These are phyloP conservation scores for Coemansia biformis DNA, from an alignment of 192 early-diverging fungal species.

Conservation along the genomic window DNA sequence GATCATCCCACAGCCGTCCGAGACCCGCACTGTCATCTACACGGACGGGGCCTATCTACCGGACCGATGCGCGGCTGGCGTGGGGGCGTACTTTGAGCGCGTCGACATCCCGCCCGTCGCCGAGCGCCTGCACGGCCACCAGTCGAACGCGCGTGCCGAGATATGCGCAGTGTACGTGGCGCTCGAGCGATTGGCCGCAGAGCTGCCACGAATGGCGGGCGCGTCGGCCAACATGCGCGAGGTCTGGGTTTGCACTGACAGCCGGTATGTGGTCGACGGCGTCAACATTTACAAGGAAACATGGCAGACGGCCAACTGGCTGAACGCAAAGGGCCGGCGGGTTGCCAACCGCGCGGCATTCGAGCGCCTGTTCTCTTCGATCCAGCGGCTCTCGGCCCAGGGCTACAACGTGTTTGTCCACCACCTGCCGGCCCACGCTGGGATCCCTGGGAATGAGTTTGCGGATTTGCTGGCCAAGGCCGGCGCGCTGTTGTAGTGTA, in stretches of 20 bases:
- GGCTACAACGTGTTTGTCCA: slow-evolving; percentile 40
- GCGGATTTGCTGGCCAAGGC: slow-evolving; percentile 47
- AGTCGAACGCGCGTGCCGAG: slow-evolving; percentile 38
- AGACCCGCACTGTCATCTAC: slow-evolving; percentile 18
- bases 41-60: slow-evolving; percentile 36
- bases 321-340: slow-evolving; percentile 32
- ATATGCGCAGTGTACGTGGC: slow-evolving; percentile 25
- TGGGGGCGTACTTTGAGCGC: slow-evolving; percentile 37
- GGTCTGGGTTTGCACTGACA: slow-evolving; percentile 46
- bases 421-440: slow-evolving; percentile 37
- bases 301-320: slow-evolving; percentile 30
- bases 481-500: slow-evolving; percentile 25
- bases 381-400: slow-evolving; percentile 2
- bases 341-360: slow-evolving; percentile 42
- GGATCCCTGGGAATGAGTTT: slow-evolving; percentile 37
- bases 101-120: slow-evolving; percentile 16
- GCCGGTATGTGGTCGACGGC: slow-evolving; percentile 40
- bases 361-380: slow-evolving; percentile 9
- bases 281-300: slow-evolving; percentile 38
- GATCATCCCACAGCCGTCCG: slow-evolving; percentile 22
- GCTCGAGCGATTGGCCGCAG: slow-evolving; percentile 6
- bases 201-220: background rate
- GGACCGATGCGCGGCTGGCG: slow-evolving; percentile 24
- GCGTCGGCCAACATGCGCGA: slow-evolving; percentile 2
- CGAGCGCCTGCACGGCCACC: slow-evolving; percentile 20